phyloP scores from a whole-genome alignment of 352 stramenopile species.

The Blastocystis hominis region DNA sequence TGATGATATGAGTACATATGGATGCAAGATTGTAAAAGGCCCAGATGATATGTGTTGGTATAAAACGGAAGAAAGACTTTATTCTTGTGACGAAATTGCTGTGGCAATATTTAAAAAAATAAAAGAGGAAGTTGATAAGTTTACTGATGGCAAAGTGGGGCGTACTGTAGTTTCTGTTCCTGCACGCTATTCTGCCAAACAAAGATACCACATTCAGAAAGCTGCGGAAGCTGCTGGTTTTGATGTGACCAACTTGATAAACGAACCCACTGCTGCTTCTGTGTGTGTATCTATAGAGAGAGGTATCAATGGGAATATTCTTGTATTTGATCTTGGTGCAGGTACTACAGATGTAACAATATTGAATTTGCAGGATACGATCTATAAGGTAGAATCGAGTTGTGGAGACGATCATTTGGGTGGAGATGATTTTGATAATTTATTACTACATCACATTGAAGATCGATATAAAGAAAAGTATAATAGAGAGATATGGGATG shows the following conservation, averaged over 20 bases:
- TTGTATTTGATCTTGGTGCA: constrained; percentile 76
- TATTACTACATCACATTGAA: constrained; percentile 2
- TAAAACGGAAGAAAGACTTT: constrained; percentile 77
- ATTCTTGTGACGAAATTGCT: constrained; percentile 92
- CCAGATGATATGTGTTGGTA: constrained; percentile 77
- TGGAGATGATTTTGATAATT: constrained; percentile 65
- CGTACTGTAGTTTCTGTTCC: constrained; percentile 68
- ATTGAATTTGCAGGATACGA: constrained; percentile 60
- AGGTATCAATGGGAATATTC: constrained; percentile 64
- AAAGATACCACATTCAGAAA: constrained; percentile 98
- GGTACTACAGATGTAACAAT: constrained; percentile 76
- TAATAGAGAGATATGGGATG: not conserved
- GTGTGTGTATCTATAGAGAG: constrained; percentile 61
- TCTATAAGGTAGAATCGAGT: constrained; percentile 70
- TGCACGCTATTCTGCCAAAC: constrained; percentile 98
- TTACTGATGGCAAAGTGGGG: constrained; percentile 85
- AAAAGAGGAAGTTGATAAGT: constrained; percentile 91
- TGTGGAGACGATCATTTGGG: constrained; percentile 69
- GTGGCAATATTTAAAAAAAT: constrained; percentile 98
- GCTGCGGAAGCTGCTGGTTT: constrained; percentile 91
- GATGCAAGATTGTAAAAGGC: constrained; percentile 88
- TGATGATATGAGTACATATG: constrained; percentile 90
- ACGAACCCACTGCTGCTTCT: constrained; percentile 64
- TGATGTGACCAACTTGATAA: constrained; percentile 88
- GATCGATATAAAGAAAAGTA: not conserved